Base-by-base conservation (phyloP, 2,329 filamentous ascomycete species). In the Neurospora sp. region DNA sequence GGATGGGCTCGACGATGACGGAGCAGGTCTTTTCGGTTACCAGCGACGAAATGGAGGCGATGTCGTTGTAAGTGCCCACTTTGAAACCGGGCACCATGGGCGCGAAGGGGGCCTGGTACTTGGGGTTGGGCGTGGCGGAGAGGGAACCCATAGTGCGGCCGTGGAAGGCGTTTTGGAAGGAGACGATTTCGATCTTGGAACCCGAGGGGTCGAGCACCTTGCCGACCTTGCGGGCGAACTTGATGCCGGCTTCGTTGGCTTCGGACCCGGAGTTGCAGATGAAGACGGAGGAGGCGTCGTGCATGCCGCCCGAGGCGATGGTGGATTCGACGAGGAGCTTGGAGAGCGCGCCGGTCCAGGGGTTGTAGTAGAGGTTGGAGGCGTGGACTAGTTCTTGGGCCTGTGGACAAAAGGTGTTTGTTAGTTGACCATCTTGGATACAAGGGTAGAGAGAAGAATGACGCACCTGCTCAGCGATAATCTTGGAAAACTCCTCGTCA, bases 291-390 rank as follows among this genome's bases (percentile, higher is more conserved):
- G 87, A 84, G 19, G 91, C 93, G 77, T 91, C 88, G 75, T 91
- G 88, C 91, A 98, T 97, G 74, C 86, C 91, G 52, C 93, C 93
- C 0, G 91, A 90, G 76, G 90, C 88, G 69, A 87, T 81, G 0
- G 96, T 99, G 80, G 91, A 90, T 76, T 95, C 87, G 40, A 99
- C 88, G 33, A 99, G 86, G 33, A 93, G 84, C 80, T 96, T 90
- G 73, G 93, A 97, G 68, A 99, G 88, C 2, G 91, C 89, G 39
- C 95, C 95, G 1, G 93, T 97, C 92, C 96, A 97, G 1, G 91
- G 91, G 81, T 98, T 99, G 82, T 97, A 92, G 86, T 98, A 99
- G 23, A 99, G 87, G 80, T 99, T 99, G 11, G 93, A 97, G 66
- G 92, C 91, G 81, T 99, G 96, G 70, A 97, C 87, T 67, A 99